These are phyloP conservation scores for Hypocreales sp. DNA, from an alignment of 2,329 filamentous ascomycete genomes.

Conservation along the genomic window DNA sequence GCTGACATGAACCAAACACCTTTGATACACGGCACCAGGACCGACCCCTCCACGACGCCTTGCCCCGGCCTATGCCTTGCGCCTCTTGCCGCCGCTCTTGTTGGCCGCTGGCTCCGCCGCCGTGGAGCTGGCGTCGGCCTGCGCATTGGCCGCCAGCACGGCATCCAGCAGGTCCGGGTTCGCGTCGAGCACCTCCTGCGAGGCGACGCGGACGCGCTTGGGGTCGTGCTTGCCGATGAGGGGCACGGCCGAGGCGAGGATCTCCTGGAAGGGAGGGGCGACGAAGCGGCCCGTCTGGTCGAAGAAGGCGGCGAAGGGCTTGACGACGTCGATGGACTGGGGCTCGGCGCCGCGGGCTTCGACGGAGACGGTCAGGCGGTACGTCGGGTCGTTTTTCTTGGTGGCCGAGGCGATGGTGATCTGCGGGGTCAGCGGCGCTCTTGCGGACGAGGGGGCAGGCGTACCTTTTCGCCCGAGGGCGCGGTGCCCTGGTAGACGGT, in stretches of 20 bases:
- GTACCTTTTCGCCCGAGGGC: conserved; percentile 51
- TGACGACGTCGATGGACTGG: conserved; percentile 36
- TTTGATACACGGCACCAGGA: too few species aligned
- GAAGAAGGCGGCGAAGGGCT: conserved; percentile 63
- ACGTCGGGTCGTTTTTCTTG: conserved; percentile 69
- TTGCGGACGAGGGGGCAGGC: conserved; percentile 7
- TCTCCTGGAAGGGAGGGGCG: conserved; percentile 60
- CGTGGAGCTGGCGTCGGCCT: conserved; percentile 9
- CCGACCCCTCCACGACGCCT: too few species aligned
- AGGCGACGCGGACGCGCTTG: conserved; percentile 28
- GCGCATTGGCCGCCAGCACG: conserved; percentile 20
- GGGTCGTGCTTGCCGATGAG: conserved; percentile 51
- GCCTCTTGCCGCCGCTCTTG: conserved; percentile 28
- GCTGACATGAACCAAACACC: too few species aligned
- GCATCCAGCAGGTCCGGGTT: conserved; percentile 34
- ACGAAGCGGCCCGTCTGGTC: conserved; percentile 59
- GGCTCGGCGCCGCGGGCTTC: conserved; percentile 21
- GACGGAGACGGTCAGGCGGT: conserved; percentile 55
- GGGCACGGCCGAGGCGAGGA: conserved; percentile 54
- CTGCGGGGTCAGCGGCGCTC: too few species aligned
- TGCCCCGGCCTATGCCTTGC: conserved; percentile 29
- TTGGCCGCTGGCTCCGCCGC: conserved; percentile 15
- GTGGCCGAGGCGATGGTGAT: conserved; percentile 57
- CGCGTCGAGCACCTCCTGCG: conserved; percentile 20
- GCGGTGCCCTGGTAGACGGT: conserved; percentile 62